Base-by-base conservation (phyloP, 495 filamentous ascomycete species). In the Pseudevernia furfuracea region DNA sequence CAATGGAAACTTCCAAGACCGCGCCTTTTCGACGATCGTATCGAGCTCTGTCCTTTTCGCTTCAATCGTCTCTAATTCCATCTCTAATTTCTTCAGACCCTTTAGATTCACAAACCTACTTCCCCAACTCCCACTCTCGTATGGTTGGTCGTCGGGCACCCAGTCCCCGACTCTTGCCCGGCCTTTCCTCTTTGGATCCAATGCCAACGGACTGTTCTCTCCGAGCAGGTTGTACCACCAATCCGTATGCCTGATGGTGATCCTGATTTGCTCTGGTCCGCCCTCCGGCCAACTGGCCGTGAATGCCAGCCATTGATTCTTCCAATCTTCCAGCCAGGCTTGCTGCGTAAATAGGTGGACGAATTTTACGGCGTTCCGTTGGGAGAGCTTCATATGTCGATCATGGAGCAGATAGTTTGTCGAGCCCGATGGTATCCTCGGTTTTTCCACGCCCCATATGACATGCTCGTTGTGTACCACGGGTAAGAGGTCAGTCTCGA, bases 241-340 rank as follows among this genome's bases (percentile, higher is more conserved):
- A 65, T 75, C 74, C 44, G 73, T 73, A 59, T 74, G 71, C 9
- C 74, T 59, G 6, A 75, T 48, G 2, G 73, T 74, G 15, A 75
- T 62, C 15, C 64, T 61, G 0, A 75, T 14, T 3, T 53, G 36
- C 46, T 38, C 34, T 3, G 61, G 61, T 23, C 59, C 30, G 6
- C 48, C 38, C 28, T 49, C 57, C 0, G 49, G 59, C 63, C 63
- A 66, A 11, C 43, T 48, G 39, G 30, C n/a, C 2, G 48, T 48
- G 23, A 64, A 68, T 15, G 28, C 49, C 59, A 60, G 34, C 58
- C 62, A 68, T 46, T 65, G 53, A 17, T 60, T 59, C 23, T 57
- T 55, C 58, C 60, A 61, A 25, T 62, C 67, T 52, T 71, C 67
- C n/a, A 71, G 69, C 69, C 63, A 66, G 66, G 72, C 68, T 58